Base-by-base conservation (phyloP, 2,329 filamentous ascomycete genomes). In the Pseudogymnoascus sp. region DNA sequence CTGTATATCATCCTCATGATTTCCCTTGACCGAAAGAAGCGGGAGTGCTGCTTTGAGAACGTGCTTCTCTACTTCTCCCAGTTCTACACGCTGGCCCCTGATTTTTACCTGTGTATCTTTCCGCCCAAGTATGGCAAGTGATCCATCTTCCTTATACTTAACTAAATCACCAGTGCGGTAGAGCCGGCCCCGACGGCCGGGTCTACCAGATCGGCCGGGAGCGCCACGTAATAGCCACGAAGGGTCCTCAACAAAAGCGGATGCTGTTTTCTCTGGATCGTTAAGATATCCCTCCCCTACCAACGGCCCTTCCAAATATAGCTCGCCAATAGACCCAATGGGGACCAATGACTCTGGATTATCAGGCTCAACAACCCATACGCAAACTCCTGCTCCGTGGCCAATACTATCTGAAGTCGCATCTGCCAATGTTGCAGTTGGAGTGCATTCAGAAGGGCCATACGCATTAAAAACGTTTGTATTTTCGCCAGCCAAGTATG, bases 381-480 rank as follows among this genome's bases (percentile, higher is more conserved):
- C 31, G n/a, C 36, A 45, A 58, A 37, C 45, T 27, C 60, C 42
- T 35, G 61, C 15, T 33, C 58, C 33, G 5, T 18, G 36, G 6
- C 62, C 60, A n/a, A 63, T 60, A 39, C 64, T 64, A 8, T 29
- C 58, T 7, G 61, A 29, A 29, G 65, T 61, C 13, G 35, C 36
- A 33, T 64, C 61, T 55, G 27, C 33, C 10, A 27, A 61, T 25
- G 58, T 59, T 21, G 71, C 89, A 70, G 95, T 91, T 61, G 96
- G 94, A 0, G 90, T 85, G 4, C 89, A 89, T 75, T 96, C 91
- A 0, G 91, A 95, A 1, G 92, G 92, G 0, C 92, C 92, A 70
- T 96, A 96, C 0, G 70, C 73, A 69, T 78, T 77, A 59, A 76
- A 63, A 36, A 77, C 68, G 6, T 73, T 69, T 63, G 70, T 71